Base-by-base conservation (phyloP, 208 protist species). In the Leishmania mexicana region DNA sequence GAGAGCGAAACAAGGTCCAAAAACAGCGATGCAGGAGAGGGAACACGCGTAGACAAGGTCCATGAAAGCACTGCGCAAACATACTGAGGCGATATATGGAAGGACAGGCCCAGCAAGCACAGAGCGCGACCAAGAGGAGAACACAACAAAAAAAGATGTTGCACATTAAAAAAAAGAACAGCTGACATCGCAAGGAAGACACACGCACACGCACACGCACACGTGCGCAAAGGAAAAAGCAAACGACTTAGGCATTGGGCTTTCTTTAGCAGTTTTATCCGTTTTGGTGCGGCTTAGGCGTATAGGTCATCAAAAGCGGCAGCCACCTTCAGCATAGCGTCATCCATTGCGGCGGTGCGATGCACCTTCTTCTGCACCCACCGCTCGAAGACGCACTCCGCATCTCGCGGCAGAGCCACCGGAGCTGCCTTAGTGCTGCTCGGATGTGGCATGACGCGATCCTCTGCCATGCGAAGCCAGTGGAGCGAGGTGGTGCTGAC, bases 331-430 rank as follows among this genome's bases (percentile, higher is more conserved):
- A 84, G 0, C 76, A 84, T 84, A 24, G 75, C 81, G 35, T 19
- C 42, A 5, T 84, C 81, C 68, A 65, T 21, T 1, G 5, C 42
- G n/a, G 28, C 45, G 11, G 67, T 80, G 38, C 54, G 70, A 3
- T 28, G 8, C 76, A 72, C 76, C 57, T 76, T 31, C 42, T 0
- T 51, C 70, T 84, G 40, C 58, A 77, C 81, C 31, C 13, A 57
- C 15, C 81, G 76, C 68, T 84, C 81, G 54, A 84, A 80, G 28
- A 84, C 81, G 7, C 8, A 70, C 21, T 45, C 64, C 2, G 68
- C 47, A 17, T 45, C 38, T 21, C 51, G 51, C 51, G 8, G 79
- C 31, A 53, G 47, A 28, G 35, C 62, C 8, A 21, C 58, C 8
- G 57, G 19, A 13, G 24, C 24, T 11, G 15, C 1, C 17, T 45